These are phyloP conservation scores for Sanguinoderma infundibulare DNA, from an alignment of 1,284 basidiomycete genomes.

Conservation along the genomic window DNA sequence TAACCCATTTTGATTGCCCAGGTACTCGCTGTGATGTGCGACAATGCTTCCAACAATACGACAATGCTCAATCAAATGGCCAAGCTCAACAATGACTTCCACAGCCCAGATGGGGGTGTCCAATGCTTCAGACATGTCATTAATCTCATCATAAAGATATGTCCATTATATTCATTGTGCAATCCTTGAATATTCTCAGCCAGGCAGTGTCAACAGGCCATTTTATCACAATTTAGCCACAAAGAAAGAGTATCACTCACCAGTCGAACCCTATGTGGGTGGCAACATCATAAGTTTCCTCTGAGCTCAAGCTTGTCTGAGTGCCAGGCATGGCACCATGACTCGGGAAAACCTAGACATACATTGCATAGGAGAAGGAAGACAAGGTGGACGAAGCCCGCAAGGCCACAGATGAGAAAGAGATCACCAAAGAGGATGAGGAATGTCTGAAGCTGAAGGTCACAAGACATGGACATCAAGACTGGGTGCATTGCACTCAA, in stretches of 20 bases:
- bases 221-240: neutral
- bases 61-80: neutral
- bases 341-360: neutral
- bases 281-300: too few relatives aligned
- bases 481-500: neutral
- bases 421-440: neutral
- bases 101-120: neutral
- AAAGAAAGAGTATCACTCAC: too few relatives aligned
- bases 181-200: too few relatives aligned
- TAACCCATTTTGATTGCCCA: too few relatives aligned
- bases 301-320: neutral
- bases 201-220: neutral
- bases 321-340: neutral
- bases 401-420: neutral
- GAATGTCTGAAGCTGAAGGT: slow-evolving; percentile 3
- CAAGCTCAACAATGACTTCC: neutral
- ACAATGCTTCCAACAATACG: neutral
- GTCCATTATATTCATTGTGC: neutral
- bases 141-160: neutral
- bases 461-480: neutral
- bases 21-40: neutral
- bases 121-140: neutral
- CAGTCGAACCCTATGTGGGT: too few relatives aligned
- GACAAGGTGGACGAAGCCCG: neutral
- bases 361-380: neutral